Base-by-base conservation (phyloP, 176 grass and related monocot genomes). In the Hyparrhenia diplandra region DNA sequence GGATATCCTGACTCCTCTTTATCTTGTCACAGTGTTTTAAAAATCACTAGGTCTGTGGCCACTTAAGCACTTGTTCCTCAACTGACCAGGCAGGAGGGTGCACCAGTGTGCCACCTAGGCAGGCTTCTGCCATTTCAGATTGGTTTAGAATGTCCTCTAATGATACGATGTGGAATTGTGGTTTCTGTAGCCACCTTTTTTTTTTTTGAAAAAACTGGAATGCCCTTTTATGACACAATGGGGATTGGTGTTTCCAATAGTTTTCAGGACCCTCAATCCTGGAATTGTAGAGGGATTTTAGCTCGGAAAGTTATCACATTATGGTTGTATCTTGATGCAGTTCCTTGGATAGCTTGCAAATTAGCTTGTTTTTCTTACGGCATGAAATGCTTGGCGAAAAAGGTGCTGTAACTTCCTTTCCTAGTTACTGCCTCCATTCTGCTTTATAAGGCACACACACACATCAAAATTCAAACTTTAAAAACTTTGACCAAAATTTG, bases 351-450 rank as follows among this genome's bases (percentile, higher is more conserved):
- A 80, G 30, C 45, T 27, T 36, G 18, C 62, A 77, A 8, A 2
- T 6, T 61, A 35, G 63, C 3, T n/a, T 30, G 13, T 31, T 18
- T 29, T 64, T 77, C 29, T 35, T 35, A 10, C 30, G 31, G 25
- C 27, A 23, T 13, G 0, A 58, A 21, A 27, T 24, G 18, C 58
- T 73, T 32, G 80, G 57, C 32, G 80, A 66, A 47, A 17, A 55
- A 32, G 64, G 4, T 76, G 12, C 62, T 82, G 35, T 76, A 51
- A 52, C n/a, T 87, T 49, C 23, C 71, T 41, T 49, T 24, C 24
- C 23, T 81, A 82, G 39, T 76, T 67, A 60, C 20, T 21, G 6
- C 49, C 49, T 54, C 51, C 51, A 55, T 55, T 55, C 18, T n/a
- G 20, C n/a, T 55, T 55, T 55, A 55, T 55, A n/a, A n/a, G 51